Evolutionary conservation across 352 stramenopile species (phyloP), one percentile per base, ranked within the genome.

Genomic region (Globisporangium abappressorium): DNA sequence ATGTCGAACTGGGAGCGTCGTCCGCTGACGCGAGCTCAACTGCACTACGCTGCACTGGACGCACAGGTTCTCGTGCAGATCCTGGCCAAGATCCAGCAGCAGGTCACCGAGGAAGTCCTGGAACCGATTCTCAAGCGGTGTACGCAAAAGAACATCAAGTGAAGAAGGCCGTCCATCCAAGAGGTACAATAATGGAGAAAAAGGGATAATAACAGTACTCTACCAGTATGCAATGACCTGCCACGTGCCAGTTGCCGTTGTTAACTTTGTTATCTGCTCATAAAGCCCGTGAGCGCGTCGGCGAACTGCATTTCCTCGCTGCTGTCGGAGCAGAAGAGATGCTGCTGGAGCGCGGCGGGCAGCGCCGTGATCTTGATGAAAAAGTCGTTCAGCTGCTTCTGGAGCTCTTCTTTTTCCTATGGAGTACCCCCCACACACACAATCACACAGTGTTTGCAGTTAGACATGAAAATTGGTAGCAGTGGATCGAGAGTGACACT

Each of bases 1-100:
- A 90, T 94, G 76, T 92, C 87, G 3, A 74, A 94, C 74, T 94
- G 84, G 84, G 76, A 92, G 65, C 81, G 75, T 6, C 81, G 86
- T 0, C 86, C 86, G 28, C 79, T 94, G 2, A 86, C 81, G 9
- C 80, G 69, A 33, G 80, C 81, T 6, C 86, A 93, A 62, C 67
- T 92, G 22, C 70, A 87, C 24, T 94, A 94, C 30, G 86, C 86
- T 2, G 86, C 86, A 28, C 65, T 94, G 34, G 86, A 94, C 65
- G 84, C 86, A 30, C 71, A 84, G 24, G 84, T 91, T 46, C 75
- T 94, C 8, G 75, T 93, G 36, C 72, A 73, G 30, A 84, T 92
- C 54, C 82, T 83, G 55, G 68, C 81, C 24, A 71, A 77, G 41
- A 90, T 92, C 80, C 73, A 83, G 54, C 59, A 84, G 49, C 66